These are phyloP conservation scores for Metschnikowia arizonensis DNA, from an alignment of 805 yeast genomes.

Conservation along the genomic window DNA sequence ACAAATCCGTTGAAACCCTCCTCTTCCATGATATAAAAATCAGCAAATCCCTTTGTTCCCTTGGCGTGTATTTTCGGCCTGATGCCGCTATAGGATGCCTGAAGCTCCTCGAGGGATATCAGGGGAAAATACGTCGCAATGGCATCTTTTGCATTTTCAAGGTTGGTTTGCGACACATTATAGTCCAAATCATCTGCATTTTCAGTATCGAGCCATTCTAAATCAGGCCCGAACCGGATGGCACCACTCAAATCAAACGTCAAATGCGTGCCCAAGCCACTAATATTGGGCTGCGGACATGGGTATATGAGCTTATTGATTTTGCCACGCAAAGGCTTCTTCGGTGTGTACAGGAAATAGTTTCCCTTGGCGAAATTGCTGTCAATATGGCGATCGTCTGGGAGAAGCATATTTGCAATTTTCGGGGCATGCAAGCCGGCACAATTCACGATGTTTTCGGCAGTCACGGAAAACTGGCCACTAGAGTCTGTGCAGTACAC, in stretches of 20 bases:
- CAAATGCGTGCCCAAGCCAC: constrained; percentile 85
- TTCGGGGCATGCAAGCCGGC: constrained; percentile 77
- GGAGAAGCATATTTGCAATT: constrained; percentile 68
- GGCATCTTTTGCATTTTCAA: constrained; percentile 53
- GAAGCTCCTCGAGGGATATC: constrained; percentile 48
- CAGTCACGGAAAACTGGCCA: constrained; percentile 40
- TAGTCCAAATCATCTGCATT: constrained; percentile 40
- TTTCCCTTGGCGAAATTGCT: constrained; percentile 81
- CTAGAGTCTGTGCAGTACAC: constrained; percentile 24
- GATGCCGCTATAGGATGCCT: constrained; percentile 74
- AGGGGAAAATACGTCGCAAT: constrained; percentile 61
- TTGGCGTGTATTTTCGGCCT: constrained; percentile 68
- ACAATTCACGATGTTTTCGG: constrained; percentile 63
- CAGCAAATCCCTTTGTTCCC: constrained; percentile 49
- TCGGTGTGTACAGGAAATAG: constrained; percentile 57
- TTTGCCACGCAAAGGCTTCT: constrained; percentile 35
- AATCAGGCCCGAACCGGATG: constrained; percentile 81
- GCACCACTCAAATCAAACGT: constrained; percentile 81
- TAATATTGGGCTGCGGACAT: constrained; percentile 58
- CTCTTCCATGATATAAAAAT: constrained; percentile 61
- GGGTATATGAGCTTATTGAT: constrained; percentile 58
- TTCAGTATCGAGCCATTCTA: constrained; percentile 63
- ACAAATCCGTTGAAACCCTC: constrained; percentile 73
- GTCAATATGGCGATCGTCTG: constrained; percentile 51
- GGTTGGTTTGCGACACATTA: constrained; percentile 44